Evolutionary conservation across 176 grass and related monocot species (phyloP), one percentile per base, ranked within the genome.

Genomic region (Aegilops bicornis): DNA sequence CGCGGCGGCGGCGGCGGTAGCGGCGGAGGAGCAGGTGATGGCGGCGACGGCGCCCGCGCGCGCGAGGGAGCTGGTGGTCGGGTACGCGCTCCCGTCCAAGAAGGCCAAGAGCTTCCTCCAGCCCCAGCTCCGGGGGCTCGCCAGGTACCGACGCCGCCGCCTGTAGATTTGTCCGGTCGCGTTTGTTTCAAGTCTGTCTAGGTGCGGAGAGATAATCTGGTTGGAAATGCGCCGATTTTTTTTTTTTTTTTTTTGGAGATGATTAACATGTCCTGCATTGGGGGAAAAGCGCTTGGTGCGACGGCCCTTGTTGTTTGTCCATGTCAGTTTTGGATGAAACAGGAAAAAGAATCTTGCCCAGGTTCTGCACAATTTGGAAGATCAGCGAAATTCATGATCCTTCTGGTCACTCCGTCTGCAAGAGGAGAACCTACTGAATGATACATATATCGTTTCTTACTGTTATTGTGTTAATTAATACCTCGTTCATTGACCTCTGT

Each of bases 71-170:
- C 81, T 95, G 35, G 88, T 95, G 58, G 93, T 95, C 8, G 93
- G 91, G 37, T 95, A 92, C 86, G 93, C 93, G 73, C 86, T 95
- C 22, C 92, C 93, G 73, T 89, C 91, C 6, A 95, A 95, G 88
- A 95, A 95, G 86, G 93, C 89, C 43, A 95, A 92, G 88, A 95
- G 93, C 86, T 95, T 95, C 84, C 91, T 95, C 83, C 93, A 95
- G 81, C 93, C 93, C 84, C 91, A 90, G 77, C 93, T 95, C 42
- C 84, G 91, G 47, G 86, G 84, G 1, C 79, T 92, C 70, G 91
- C 93, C 69, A 95, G 93, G 93, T 95, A 89, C 30, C 29, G 22
- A 42, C 19, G 35, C 33, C 20, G 40, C 70, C 45, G 5, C 12
- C 5, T 54, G 52, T 48, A 35, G 71, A 86, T 78, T 66, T 64